Evolutionary conservation across 2,329 filamentous ascomycete species (phyloP), one percentile per base, ranked within the genome.

Genomic region (Penicillium hesseltinei): DNA sequence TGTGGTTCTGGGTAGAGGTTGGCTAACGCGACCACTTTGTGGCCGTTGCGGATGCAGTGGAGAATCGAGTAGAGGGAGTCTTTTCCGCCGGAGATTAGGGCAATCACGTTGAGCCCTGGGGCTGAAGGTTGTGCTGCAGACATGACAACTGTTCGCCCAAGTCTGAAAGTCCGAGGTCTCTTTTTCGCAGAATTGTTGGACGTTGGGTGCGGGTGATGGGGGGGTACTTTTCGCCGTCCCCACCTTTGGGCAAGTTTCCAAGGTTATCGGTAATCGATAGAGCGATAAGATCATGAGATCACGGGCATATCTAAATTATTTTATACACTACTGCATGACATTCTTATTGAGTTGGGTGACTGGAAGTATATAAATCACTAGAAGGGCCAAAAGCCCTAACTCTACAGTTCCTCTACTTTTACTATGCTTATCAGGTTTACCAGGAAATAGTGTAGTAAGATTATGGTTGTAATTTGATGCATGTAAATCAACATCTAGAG

Each of bases 61-160:
- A 97, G 83, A 64, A 96, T 83, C 21, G 91, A 93, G 79, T 90
- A 97, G 74, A 99, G 88, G 63, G 93, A 97, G 79, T 99, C 94
- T 78, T 99, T 99, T 64, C 94, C 94, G 59, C 94, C 94, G 21
- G 94, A 99, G 63, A 99, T 88, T 61, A 99, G 81, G 49, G 91
- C 93, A 66, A 99, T 92, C 62, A 97, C 92, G 66, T 92, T 88
- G 8, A 84, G 71, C 29, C 69, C 60, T 40, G 60, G 43, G 21
- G 59, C 31, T 54, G 54, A 51, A 15, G 36, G 43, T 42, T 21
- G 47, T 79, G 76, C 40, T 50, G 71, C 64, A 25, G 40, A 54
- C 76, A 66, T 79, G 8, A 17, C 50, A 29, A 33, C 29, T 47
- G 10, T 46, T 31, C 3, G 21, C 13, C 27, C 17, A 25, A 27